Evolutionary conservation across 495 filamentous ascomycete species (phyloP).

Genomic region (Penicillium lagena): DNA sequence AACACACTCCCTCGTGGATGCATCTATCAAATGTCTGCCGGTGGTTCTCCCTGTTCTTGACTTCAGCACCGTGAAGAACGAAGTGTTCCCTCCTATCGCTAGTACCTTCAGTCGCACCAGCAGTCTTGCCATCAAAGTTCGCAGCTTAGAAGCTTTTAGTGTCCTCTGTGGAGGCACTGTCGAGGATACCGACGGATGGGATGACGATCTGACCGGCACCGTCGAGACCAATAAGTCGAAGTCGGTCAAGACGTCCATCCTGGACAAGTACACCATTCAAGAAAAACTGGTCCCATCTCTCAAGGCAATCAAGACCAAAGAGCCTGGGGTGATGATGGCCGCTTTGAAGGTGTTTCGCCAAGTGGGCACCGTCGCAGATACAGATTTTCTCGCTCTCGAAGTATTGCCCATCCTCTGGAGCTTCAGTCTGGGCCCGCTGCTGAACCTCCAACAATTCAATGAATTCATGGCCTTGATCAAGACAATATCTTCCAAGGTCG

Average conservation of each 20-base stretch:
- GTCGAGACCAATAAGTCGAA: constrained; percentile 44
- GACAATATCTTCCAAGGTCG: constrained; percentile 67
- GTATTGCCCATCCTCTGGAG: constrained; percentile 83
- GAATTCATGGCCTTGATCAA: constrained; percentile 84
- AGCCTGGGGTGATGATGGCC: constrained; percentile 96
- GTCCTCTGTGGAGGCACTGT: constrained; percentile 74
- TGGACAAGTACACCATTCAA: constrained; percentile 97
- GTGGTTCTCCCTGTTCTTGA: constrained; percentile 75
- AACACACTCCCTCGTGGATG: constrained; percentile 83
- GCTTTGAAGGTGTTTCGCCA: constrained; percentile 76
- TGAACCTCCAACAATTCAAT: constrained; percentile 83
- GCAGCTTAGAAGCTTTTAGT: constrained; percentile 81
- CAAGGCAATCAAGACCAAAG: constrained; percentile 92
- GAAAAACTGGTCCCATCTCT: constrained; percentile 91
- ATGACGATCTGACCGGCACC: constrained; percentile 68
- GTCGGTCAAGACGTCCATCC: constrained; percentile 59
- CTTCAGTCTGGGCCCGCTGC: constrained; percentile 83
- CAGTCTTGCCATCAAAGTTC: constrained; percentile 88
- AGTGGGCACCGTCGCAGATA: constrained; percentile 74
- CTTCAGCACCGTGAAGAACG: constrained; percentile 92
- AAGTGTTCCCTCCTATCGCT: constrained; percentile 87
- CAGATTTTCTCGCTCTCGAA: constrained; percentile 91
- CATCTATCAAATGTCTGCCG: constrained; percentile 66
- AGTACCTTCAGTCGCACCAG: constrained; percentile 85
- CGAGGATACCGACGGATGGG: constrained; percentile 30